Evolutionary conservation across 768 basidiomycete species (phyloP).

Genomic region (Mycena vitilis): DNA sequence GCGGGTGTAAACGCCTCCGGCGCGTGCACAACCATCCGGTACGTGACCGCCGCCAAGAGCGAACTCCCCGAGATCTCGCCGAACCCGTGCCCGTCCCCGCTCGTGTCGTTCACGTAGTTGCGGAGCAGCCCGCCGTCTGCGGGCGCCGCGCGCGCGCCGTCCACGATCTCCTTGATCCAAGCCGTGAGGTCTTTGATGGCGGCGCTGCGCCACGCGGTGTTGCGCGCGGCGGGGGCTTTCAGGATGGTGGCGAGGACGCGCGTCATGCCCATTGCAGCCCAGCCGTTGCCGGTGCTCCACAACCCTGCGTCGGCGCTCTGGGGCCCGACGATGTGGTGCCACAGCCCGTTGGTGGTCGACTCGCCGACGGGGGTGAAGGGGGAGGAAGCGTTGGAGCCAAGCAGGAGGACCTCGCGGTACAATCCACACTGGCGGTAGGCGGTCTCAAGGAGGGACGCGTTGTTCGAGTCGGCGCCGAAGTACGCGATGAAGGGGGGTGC

Average conservation of each 20-base stretch:
- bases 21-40: conserved; percentile 45
- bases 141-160: conserved; percentile 50
- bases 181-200: conserved; percentile 46
- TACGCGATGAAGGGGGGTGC: conserved; percentile 63
- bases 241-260: conserved; percentile 54
- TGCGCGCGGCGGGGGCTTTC: conserved; percentile 50
- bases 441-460: conserved; percentile 49
- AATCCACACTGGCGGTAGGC: conserved; percentile 52
- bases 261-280: conserved; percentile 39
- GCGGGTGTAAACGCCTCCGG: conserved; percentile 32
- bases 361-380: conserved; percentile 12
- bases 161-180: conserved; percentile 59
- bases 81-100: conserved; percentile 47
- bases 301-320: conserved; percentile 35
- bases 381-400: conserved; percentile 41
- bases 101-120: conserved; percentile 53
- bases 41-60: conserved; percentile 53
- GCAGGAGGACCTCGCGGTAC: conserved; percentile 51
- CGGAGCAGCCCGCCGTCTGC: conserved; percentile 50
- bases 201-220: conserved; percentile 36
- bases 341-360: conserved; percentile 44
- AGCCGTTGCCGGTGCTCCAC: conserved; percentile 41
- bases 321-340: conserved; percentile 49
- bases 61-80: conserved; percentile 58
- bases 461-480: conserved; percentile 52